Conservation (phyloP, 2,329 filamentous ascomycete genomes). For the Metarhizium humberi region DNA sequence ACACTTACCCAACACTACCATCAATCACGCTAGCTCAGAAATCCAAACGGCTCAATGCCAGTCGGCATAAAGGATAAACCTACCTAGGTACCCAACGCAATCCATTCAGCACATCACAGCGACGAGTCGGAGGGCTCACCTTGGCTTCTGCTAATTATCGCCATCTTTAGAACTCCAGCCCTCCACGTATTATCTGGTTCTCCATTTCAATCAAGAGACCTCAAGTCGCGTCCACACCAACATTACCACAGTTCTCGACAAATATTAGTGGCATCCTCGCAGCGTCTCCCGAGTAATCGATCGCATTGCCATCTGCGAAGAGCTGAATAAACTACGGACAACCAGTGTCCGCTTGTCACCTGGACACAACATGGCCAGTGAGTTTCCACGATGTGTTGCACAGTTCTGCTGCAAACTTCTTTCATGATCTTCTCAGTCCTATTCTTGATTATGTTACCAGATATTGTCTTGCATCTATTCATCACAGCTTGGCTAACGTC, state of each 20-base stretch:
- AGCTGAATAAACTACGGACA: neutral
- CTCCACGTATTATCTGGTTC: neutral
- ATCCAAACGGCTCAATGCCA: too few relatives aligned
- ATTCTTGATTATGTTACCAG: neutral
- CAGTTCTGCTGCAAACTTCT: neutral
- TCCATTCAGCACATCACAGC: neutral
- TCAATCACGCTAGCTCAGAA: neutral
- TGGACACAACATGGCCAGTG: constrained; percentile 3
- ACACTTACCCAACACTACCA: neutral
- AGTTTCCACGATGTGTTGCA: neutral
- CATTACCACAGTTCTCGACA: neutral
- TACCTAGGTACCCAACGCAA: neutral
- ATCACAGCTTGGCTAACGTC: neutral
- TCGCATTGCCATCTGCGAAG: neutral
- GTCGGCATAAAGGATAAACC: neutral
- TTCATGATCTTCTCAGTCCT: neutral
- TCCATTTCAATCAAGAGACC: neutral
- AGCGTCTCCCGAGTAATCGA: neutral
- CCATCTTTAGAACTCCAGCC: neutral
- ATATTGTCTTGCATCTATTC: neutral
- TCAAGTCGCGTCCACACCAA: neutral
- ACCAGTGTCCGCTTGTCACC: neutral
- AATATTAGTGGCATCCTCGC: neutral
- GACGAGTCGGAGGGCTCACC: neutral
- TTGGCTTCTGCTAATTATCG: neutral